Evolutionary conservation across 768 basidiomycete genomes (phyloP).

Genomic region (Pleurotus citrinopileatus): DNA sequence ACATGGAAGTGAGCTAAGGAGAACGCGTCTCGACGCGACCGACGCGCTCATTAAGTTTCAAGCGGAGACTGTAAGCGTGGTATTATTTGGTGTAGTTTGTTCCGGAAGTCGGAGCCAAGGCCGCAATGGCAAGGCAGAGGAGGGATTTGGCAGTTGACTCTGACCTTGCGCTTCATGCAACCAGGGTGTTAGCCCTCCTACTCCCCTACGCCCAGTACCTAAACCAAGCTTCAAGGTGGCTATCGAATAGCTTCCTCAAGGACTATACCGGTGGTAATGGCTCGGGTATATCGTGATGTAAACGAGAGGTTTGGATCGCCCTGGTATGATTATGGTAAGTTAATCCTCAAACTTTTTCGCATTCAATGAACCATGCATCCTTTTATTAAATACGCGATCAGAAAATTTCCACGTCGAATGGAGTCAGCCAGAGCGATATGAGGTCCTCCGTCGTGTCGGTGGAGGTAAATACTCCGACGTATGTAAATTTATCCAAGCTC

Average conservation of each 20-base stretch:
- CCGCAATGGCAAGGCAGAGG: not conserved
- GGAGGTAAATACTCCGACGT: conserved; percentile 69
- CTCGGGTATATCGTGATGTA: conserved; percentile 53
- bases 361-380: not conserved
- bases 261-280: conserved; percentile 28
- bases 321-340: conserved; percentile 65
- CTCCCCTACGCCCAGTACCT: not conserved
- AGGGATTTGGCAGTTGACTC: not conserved
- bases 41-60: conserved; percentile 27
- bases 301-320: conserved; percentile 53
- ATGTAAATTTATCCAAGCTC: conserved; percentile 12
- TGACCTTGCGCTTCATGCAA: not conserved
- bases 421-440: conserved; percentile 66
- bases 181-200: conserved; percentile 2
- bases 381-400: conserved; percentile 14
- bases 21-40: conserved; percentile 39
- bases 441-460: conserved; percentile 60
- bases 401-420: conserved; percentile 62
- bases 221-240: not conserved
- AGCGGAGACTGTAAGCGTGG: conserved; percentile 45
- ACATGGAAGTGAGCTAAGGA: not conserved
- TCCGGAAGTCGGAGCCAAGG: not conserved
- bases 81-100: conserved; percentile 9
- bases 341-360: not conserved
- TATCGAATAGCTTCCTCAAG: conserved; percentile 7